Evolutionary conservation across 2,329 filamentous ascomycete genomes (phyloP).

Genomic region (Pseudogymnoascus sp.): DNA sequence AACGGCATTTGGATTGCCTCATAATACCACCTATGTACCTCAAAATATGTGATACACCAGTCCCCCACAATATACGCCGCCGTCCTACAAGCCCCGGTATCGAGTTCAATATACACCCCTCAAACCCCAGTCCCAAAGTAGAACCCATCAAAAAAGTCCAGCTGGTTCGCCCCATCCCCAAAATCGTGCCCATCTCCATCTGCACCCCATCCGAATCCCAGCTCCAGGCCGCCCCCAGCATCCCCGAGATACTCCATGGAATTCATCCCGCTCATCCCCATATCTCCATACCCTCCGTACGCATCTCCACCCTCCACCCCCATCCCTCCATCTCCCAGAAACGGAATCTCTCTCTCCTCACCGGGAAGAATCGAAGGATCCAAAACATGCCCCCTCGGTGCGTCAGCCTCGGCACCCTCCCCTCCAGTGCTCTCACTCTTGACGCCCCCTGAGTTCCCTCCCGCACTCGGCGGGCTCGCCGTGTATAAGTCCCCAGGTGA

Average conservation of each 20-base stretch:
- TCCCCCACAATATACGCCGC: background rate
- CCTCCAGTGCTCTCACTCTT: background rate
- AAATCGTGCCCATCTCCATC: constrained; percentile 13
- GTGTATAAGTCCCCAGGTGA: background rate
- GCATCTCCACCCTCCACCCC: background rate
- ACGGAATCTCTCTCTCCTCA: background rate
- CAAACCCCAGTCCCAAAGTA: constrained; percentile 34
- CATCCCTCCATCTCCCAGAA: background rate
- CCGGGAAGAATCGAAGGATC: background rate
- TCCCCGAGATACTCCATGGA: constrained; percentile 8
- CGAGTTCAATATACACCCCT: background rate
- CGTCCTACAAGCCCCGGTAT: background rate
- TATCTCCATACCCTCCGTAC: constrained; percentile 21
- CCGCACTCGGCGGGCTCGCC: background rate
- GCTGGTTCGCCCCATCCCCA: constrained; percentile 10
- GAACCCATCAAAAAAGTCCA: constrained; percentile 41
- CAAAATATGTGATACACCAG: background rate
- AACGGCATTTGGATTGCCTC: background rate
- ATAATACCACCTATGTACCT: background rate
- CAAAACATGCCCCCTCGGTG: background rate
- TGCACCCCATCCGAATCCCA: constrained; percentile 13
- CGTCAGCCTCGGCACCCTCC: background rate
- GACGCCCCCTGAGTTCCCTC: background rate
- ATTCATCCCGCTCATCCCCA: constrained; percentile 13
- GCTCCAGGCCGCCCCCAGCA: constrained; percentile 8